Conservation (phyloP, 2,329 filamentous ascomycete species). For the Leptographium lundbergii region DNA sequence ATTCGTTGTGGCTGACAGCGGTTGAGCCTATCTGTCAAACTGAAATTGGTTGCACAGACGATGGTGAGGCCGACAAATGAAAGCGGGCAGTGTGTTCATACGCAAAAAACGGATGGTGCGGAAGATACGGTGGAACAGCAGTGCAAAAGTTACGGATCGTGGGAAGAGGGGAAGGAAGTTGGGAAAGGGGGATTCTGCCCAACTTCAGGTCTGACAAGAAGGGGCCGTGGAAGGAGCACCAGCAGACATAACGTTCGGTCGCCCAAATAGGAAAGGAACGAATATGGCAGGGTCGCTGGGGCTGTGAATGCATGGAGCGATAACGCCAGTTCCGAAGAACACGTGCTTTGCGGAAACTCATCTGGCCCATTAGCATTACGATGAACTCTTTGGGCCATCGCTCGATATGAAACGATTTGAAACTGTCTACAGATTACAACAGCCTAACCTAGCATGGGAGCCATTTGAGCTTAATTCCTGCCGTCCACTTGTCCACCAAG, state of each 20-base stretch:
- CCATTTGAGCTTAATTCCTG: not conserved
- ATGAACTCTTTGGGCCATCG: not conserved
- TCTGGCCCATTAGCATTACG: too few relatives aligned
- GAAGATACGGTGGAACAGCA: not conserved
- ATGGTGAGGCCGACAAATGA: not conserved
- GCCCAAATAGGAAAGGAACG: constrained; percentile 10
- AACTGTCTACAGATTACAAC: not conserved
- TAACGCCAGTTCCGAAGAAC: not conserved
- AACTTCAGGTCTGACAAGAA: not conserved
- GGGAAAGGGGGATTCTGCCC: too few relatives aligned
- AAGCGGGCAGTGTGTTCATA: not conserved
- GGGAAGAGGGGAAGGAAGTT: not conserved
- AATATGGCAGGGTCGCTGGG: not conserved
- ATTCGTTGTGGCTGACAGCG: not conserved
- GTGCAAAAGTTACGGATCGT: not conserved
- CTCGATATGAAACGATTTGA: not conserved
- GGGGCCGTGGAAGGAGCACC: constrained; percentile 5
- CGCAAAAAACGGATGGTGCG: not conserved
- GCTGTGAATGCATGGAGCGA: constrained; percentile 1
- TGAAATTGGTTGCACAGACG: not conserved
- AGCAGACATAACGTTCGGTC: constrained; percentile 8
- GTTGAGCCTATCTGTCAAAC: not conserved
- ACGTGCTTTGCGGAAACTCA: not conserved
- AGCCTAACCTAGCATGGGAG: not conserved
- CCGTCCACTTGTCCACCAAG: not conserved